phyloP scores from a whole-genome alignment of 2,329 filamentous ascomycete genomes.

The Chaetomiaceae sp. region DNA sequence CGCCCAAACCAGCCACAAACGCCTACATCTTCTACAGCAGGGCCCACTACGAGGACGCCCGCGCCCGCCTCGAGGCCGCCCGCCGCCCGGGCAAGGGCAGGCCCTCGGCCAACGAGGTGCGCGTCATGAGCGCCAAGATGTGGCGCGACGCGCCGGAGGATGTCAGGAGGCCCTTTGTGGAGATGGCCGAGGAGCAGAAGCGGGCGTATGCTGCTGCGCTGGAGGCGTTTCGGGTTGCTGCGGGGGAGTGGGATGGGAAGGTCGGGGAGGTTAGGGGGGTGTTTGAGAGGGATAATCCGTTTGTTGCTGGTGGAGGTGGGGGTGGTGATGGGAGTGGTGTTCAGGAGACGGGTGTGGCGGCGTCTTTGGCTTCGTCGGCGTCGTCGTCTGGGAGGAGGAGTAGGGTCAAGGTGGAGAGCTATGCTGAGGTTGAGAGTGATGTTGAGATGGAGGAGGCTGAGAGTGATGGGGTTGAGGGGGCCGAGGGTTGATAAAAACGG shows the following conservation, averaged over 20 bases:
- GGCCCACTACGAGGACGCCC: conserved; percentile 61
- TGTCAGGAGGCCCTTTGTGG: conserved; percentile 71
- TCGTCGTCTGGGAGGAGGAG: conserved; percentile 27
- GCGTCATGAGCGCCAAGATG: conserved; percentile 79
- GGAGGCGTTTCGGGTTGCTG: conserved; percentile 55
- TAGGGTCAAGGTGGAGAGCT: conserved; percentile 34
- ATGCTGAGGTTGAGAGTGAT: conserved; percentile 35
- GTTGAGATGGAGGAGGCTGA: conserved; percentile 7
- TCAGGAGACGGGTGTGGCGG: no score
- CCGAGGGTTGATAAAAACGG: neutral
- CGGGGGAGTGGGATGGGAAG: conserved; percentile 66
- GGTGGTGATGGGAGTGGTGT: no score
- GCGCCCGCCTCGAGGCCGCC: conserved; percentile 58
- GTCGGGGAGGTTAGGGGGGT: conserved; percentile 49
- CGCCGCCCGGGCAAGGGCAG: conserved; percentile 60
- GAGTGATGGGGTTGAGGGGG: neutral
- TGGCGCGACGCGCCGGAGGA: conserved; percentile 75
- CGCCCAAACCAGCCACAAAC: conserved; percentile 70
- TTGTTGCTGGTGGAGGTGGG: conserved; percentile 23
- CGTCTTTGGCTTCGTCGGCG: no score
- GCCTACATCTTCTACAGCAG: conserved; percentile 89
- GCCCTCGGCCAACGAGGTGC: conserved; percentile 72
- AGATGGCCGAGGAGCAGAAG: conserved; percentile 68
- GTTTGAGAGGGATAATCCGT: conserved; percentile 49
- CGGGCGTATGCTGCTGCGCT: conserved; percentile 55